phyloP scores from a whole-genome alignment of 345 rosid genomes.

The Eucalyptus erythrocorys region DNA sequence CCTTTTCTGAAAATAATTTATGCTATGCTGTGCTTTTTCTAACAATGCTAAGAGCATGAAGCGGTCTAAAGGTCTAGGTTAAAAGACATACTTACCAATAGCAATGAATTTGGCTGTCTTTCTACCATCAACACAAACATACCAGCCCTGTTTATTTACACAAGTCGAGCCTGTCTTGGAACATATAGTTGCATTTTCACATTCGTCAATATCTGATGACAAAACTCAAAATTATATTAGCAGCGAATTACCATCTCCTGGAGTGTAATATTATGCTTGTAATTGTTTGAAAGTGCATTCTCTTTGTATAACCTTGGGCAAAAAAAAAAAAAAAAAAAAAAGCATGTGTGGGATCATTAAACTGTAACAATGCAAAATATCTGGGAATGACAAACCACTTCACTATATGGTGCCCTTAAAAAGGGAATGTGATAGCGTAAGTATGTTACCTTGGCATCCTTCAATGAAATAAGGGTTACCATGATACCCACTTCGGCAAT shows the following conservation, averaged over 20 bases:
- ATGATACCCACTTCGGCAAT: fast-evolving
- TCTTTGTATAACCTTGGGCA: neutral
- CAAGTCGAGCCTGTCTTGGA: fast-evolving
- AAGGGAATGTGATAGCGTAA: neutral
- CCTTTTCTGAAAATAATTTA: neutral
- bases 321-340: neutral
- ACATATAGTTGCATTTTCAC: neutral
- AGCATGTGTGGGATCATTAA: neutral
- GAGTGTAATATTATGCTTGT: neutral
- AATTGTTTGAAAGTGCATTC: neutral
- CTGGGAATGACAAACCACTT: neutral
- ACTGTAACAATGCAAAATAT: neutral
- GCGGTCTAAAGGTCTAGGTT: neutral
- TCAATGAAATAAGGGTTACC: neutral
- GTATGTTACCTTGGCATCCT: neutral
- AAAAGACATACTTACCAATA: neutral
- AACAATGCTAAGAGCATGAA: neutral
- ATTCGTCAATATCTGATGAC: neutral
- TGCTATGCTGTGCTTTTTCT: neutral
- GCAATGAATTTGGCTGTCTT: neutral
- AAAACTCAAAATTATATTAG: neutral
- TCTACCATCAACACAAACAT: neutral
- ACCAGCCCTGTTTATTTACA: fast-evolving
- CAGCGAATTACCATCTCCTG: neutral
- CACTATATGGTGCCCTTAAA: neutral